Base-by-base conservation (phyloP, 2,329 filamentous ascomycete species). In the Xylariales sp. region DNA sequence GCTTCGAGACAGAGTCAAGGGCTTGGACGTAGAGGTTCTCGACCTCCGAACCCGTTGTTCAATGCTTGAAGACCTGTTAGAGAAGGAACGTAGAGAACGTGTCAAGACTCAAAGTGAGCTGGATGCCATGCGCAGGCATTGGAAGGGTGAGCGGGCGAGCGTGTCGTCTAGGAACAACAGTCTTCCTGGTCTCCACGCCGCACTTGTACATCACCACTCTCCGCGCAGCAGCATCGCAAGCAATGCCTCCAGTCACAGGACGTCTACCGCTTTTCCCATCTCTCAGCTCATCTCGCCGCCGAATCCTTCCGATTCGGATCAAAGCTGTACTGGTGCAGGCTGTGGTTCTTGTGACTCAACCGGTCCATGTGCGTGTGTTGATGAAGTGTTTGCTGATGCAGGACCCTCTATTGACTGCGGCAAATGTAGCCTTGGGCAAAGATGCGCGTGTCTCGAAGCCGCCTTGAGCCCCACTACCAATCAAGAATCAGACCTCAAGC, bases 1-100 rank as follows among this genome's bases (percentile, higher is more conserved):
- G 4, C 53, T 80, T 44, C 71, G 71, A 51, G 72, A 76, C n/a
- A 74, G 75, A 45, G 72, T 82, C 19, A 67, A 66, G 31, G 64
- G 66, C 34, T 69, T 89, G 4, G 82, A 86, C 51, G 65, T 74
- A 24, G 81, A 88, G 50, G 66, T 87, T 3, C 78, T 86, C 54
- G 77, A 80, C 14, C 80, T 83, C 50, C 77, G 73, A 27, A 75
- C 71, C 20, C 72, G 76, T 46, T 85, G 80, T 58, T 67, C 77
- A 51, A 67, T 74, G 19, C 63, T 87, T 18, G 81, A 87, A 60
- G 77, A 72, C 45, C 72, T 82, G 59, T 68, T 86, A 7, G 76
- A 79, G 43, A 71, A 72, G 44, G 77, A 81, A 58, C 70, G 74
- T 12, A 62, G 70, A 46, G 69, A 72, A 33, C 66, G 71, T 14